Evolutionary conservation across 495 filamentous ascomycete species (phyloP), one percentile per base, ranked within the genome.

Genomic region (Hypoxylon intermedium): DNA sequence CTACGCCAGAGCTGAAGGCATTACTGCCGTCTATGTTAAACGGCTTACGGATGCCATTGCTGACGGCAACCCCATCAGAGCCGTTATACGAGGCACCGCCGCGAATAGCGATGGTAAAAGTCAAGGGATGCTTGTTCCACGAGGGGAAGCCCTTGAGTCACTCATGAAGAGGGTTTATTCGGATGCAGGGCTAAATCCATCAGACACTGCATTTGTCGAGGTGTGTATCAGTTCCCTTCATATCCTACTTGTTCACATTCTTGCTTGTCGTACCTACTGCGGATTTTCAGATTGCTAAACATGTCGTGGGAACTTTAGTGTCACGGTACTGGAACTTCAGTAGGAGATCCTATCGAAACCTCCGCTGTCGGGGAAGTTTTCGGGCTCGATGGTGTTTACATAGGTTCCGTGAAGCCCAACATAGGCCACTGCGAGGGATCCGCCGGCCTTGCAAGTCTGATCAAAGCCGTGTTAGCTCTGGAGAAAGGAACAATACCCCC

Each of bases 371-470:
- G 69, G 1, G 50, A 58, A 19, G 63, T 67, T 16, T 70, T 76
- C 41, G 69, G 67, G 3, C 51, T 46, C 4, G 44, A 67, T 3
- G 69, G 73, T 2, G 59, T 80, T 2, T 70, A 73, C 44, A 72
- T 85, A 31, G 81, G 80, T 7, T 79, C 79, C 0, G 69, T 83
- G 1, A 84, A 85, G 54, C 74, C 77, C 0, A 81, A 82, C 53
- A 72, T 83, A 20, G 80, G 82, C 5, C 82, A 85, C 49, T 52
- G 70, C 6, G 82, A 84, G 62, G 79, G 72, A 2, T 70, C 76
- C 0, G 67, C 72, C 44, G 82, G 82, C 1, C 60, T 85, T 15
- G 71, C 76, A 0, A 75, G 74, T 15, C 47, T 85, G 6, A 79
- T 85, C 43, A 85, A 85, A 57, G 72, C 73, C 0, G 67, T 76